These are phyloP conservation scores for Uronychia binucleata DNA, from an alignment of 73 alveolate species.

Conservation along the genomic window DNA sequence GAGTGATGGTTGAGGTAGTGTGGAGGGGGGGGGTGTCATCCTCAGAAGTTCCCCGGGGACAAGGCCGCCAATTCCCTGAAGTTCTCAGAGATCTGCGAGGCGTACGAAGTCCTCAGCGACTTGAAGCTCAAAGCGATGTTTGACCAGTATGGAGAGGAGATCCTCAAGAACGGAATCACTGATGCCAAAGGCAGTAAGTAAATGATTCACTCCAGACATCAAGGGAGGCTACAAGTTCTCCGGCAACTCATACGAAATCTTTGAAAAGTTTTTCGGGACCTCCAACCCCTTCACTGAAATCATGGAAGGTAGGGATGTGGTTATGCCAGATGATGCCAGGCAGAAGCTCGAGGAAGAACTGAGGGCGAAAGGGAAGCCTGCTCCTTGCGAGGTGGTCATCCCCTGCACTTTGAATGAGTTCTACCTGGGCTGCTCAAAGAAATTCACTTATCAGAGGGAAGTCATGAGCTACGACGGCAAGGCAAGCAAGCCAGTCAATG, in stretches of 20 bases:
- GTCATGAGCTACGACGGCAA: conserved; percentile 82
- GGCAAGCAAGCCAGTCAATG: conserved; percentile 62
- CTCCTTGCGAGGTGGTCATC: conserved; percentile 59
- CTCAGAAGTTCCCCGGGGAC: conserved; percentile 79
- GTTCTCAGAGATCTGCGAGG: conserved; percentile 91
- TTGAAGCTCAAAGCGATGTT: conserved; percentile 74
- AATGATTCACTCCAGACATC: conserved; percentile 20
- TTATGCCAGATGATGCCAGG: neutral
- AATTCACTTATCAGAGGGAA: conserved; percentile 66
- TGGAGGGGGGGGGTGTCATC: conserved; percentile 85
- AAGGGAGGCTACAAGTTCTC: conserved; percentile 92
- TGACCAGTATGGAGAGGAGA: conserved; percentile 92
- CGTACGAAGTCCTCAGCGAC: conserved; percentile 93
- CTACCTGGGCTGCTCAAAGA: conserved; percentile 85
- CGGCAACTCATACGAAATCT: conserved; percentile 95
- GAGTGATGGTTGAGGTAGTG: conserved; percentile 11
- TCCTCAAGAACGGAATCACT: conserved; percentile 90
- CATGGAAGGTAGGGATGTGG: conserved; percentile 47
- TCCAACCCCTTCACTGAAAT: conserved; percentile 86
- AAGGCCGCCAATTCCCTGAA: conserved; percentile 73
- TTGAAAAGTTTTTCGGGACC: conserved; percentile 94
- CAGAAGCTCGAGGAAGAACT: neutral
- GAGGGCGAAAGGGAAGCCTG: neutral
- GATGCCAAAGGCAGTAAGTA: conserved; percentile 60
- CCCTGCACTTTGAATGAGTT: conserved; percentile 86